Evolutionary conservation across 2,329 filamentous ascomycete species (phyloP).

Genomic region (Colletotrichum lindemuthianum): DNA sequence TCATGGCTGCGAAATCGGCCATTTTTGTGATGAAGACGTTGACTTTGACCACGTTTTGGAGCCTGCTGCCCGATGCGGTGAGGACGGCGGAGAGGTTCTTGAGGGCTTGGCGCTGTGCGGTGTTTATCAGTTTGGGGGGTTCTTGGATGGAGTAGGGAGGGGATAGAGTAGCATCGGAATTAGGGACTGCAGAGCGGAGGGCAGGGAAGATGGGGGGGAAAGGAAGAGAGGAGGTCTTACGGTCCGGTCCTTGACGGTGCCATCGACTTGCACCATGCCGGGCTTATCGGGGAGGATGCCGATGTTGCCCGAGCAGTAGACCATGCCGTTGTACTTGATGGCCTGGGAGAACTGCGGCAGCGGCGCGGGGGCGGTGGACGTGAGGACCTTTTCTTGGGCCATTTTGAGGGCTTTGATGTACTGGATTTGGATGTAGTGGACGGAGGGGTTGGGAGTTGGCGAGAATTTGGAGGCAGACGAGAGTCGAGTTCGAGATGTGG

Average conservation of each 20-base stretch:
- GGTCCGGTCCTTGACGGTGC: constrained; percentile 62
- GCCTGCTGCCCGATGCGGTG: constrained; percentile 65
- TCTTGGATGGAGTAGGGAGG: neutral
- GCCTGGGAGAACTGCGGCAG: constrained; percentile 69
- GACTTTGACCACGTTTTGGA: constrained; percentile 72
- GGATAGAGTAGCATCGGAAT: too few species aligned
- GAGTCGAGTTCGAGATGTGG: too few species aligned
- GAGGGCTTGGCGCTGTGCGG: constrained; percentile 61
- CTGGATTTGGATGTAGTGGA: too few species aligned
- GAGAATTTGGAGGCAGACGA: too few species aligned
- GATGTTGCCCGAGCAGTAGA: constrained; percentile 76
- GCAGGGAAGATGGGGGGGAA: neutral
- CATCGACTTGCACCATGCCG: constrained; percentile 58
- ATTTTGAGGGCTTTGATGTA: constrained; percentile 6
- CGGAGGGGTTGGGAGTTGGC: too few species aligned
- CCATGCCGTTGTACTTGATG: constrained; percentile 70
- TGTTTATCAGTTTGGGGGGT: neutral
- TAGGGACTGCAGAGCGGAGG: neutral
- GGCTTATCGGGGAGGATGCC: constrained; percentile 59
- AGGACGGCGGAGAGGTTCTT: constrained; percentile 69
- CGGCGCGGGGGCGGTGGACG: constrained; percentile 46
- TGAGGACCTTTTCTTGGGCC: constrained; percentile 36
- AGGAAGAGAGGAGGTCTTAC: constrained; percentile 47
- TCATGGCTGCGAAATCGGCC: constrained; percentile 70
- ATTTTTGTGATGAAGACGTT: constrained; percentile 74